Percentiles rank a stretch among this genome's conserved stretches.
These are phyloP conservation scores for Pseudogymnoascus sp. DNA, from an alignment of 2,329 filamentous ascomycete genomes.

Conservation along the genomic window DNA sequence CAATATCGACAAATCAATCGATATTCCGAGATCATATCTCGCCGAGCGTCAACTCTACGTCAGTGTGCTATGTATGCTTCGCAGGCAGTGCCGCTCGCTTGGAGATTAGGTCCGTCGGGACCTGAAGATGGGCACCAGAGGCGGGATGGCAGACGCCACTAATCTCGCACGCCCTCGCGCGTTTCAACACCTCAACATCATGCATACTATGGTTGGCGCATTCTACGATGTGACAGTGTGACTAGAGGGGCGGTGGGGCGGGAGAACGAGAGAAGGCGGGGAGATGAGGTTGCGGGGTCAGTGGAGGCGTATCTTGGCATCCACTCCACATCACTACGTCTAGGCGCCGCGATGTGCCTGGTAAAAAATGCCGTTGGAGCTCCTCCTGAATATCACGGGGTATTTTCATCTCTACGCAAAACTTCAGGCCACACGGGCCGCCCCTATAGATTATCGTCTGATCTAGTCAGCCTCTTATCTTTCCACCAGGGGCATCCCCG, in stretches of 20 bases:
- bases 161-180: background rate
- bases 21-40: background rate
- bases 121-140: background rate
- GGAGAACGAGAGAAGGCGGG: background rate
- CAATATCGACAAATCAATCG: background rate
- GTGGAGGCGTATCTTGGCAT: conserved; percentile 1
- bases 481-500: background rate
- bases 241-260: background rate
- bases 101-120: background rate
- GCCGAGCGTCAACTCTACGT: background rate
- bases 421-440: background rate
- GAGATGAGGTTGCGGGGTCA: background rate
- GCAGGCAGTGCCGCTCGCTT: background rate
- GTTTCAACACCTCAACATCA: background rate
- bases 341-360: background rate
- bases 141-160: background rate
- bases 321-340: background rate
- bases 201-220: background rate
- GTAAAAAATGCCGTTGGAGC: background rate
- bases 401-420: background rate
- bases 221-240: background rate
- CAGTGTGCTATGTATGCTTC: background rate
- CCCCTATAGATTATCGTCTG: background rate
- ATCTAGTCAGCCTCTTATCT: background rate
- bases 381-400: background rate